These are phyloP conservation scores for Vitis hybrid DNA, from an alignment of 177 flowering plant genomes.

Conservation along the genomic window DNA sequence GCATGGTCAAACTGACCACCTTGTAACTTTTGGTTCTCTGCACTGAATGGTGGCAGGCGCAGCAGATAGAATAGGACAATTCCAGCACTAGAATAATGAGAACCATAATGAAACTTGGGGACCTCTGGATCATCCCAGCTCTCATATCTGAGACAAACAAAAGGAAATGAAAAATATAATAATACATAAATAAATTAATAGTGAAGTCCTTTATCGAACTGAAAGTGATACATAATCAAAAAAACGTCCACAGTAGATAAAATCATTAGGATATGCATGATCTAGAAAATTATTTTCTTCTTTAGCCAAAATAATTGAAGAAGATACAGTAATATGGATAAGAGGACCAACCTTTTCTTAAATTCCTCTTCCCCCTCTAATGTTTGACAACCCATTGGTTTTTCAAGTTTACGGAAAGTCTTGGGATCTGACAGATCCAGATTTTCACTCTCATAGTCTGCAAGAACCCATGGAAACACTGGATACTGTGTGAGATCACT, in stretches of 20 bases:
- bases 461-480: slow-evolving; percentile 97
- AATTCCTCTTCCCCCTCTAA: slow-evolving; percentile 95
- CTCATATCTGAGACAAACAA: slow-evolving; percentile 62
- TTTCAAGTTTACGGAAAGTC: slow-evolving; percentile 86
- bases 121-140: slow-evolving; percentile 99
- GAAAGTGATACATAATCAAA: no score
- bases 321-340: slow-evolving; percentile 3
- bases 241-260: neutral
- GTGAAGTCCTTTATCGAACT: neutral
- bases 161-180: neutral
- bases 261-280: neutral
- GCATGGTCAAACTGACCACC: slow-evolving; percentile 99
- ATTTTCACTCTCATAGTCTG: slow-evolving; percentile 89
- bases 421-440: slow-evolving; percentile 73
- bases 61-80: slow-evolving; percentile 95
- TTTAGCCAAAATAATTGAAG: slow-evolving; percentile 4
- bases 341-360: slow-evolving; percentile 67
- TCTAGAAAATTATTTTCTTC: neutral
- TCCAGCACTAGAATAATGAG: slow-evolving; percentile 99
- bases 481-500: slow-evolving; percentile 99
- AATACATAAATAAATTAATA: slow-evolving; percentile 2
- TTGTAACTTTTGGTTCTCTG: slow-evolving; percentile 95
- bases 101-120: slow-evolving; percentile 98
- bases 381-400: slow-evolving; percentile 99
- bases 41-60: slow-evolving; percentile 94